Evolutionary conservation across 345 rosid species (phyloP).

Genomic region (Sonneratia caseolaris): DNA sequence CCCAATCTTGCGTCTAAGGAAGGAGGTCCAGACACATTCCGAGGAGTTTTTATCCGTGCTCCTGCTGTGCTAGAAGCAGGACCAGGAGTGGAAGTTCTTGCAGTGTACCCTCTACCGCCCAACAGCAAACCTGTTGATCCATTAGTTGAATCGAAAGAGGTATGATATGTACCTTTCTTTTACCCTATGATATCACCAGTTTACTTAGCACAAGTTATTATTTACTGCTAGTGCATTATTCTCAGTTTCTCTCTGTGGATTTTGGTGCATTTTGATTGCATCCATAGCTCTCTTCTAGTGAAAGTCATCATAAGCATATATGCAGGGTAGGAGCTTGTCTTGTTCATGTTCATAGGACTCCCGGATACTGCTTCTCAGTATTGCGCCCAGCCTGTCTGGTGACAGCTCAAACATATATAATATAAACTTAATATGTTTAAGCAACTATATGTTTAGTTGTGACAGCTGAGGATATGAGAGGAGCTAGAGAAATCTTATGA

Average conservation of each 20-base stretch:
- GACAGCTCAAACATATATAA: too few relatives aligned
- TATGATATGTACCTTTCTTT: constrained; percentile 11
- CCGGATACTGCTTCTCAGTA: too few relatives aligned
- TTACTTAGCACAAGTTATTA: background rate
- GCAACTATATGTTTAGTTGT: background rate
- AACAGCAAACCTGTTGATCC: constrained; percentile 26
- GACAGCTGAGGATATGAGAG: background rate
- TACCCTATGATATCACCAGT: background rate
- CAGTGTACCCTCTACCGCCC: constrained; percentile 55
- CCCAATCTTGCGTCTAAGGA: constrained; percentile 66
- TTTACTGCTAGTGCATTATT: background rate
- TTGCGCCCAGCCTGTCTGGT: background rate
- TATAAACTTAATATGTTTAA: background rate
- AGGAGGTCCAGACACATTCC: constrained; percentile 80
- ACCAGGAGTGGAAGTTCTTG: constrained; percentile 78
- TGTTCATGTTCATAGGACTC: background rate
- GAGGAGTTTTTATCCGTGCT: constrained; percentile 92
- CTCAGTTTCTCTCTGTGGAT: background rate
- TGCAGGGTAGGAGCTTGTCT: background rate
- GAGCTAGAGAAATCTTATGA: background rate
- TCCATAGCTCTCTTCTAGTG: background rate
- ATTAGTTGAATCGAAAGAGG: constrained; percentile 74
- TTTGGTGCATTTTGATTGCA: background rate
- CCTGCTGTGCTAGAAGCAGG: constrained; percentile 85
- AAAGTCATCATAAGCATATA: background rate